phyloP scores from a whole-genome alignment of 2,329 filamentous ascomycete genomes.

The Zasmidium cellare region DNA sequence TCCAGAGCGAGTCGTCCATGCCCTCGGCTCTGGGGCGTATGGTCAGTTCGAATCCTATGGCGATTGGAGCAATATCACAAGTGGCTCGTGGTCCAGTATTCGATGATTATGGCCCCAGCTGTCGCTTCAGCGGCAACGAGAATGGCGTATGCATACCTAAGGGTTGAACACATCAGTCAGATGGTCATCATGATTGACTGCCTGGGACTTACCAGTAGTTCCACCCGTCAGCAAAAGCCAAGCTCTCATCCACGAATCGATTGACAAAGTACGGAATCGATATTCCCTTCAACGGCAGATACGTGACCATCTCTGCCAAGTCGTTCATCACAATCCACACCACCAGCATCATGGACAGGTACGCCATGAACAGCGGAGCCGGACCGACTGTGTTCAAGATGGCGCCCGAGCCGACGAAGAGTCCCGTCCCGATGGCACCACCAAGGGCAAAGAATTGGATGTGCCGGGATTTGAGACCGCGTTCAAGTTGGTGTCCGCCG shows the following conservation, averaged over 20 bases:
- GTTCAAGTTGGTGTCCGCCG: slow-evolving; percentile 32
- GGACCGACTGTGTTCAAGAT: slow-evolving; percentile 28
- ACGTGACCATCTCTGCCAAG: slow-evolving; percentile 59
- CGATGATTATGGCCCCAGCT: slow-evolving; percentile 48
- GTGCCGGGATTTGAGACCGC: slow-evolving; percentile 61
- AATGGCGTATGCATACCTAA: slow-evolving; percentile 46
- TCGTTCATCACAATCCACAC: slow-evolving; percentile 43
- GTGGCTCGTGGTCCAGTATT: slow-evolving; percentile 46
- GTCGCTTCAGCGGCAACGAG: slow-evolving; percentile 49
- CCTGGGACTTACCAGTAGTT: slow-evolving; percentile 37
- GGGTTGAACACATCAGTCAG: too few species aligned
- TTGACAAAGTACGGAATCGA: slow-evolving; percentile 57
- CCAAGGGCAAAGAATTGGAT: slow-evolving; percentile 62
- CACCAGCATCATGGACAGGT: slow-evolving; percentile 36
- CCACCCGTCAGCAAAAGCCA: slow-evolving; percentile 52
- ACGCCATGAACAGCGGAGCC: slow-evolving; percentile 40
- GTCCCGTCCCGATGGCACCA: slow-evolving; percentile 30
- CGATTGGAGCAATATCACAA: slow-evolving; percentile 67
- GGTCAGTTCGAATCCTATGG: slow-evolving; percentile 69
- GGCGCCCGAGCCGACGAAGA: slow-evolving; percentile 29
- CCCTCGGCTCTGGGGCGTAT: slow-evolving; percentile 53
- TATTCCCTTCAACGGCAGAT: slow-evolving; percentile 52
- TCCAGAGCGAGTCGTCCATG: slow-evolving; percentile 15
- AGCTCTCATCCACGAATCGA: slow-evolving; percentile 57
- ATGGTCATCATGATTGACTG: too few species aligned